These are phyloP conservation scores for Umbelopsis vinacea DNA, from an alignment of 192 early-diverging fungal species.

Conservation along the genomic window DNA sequence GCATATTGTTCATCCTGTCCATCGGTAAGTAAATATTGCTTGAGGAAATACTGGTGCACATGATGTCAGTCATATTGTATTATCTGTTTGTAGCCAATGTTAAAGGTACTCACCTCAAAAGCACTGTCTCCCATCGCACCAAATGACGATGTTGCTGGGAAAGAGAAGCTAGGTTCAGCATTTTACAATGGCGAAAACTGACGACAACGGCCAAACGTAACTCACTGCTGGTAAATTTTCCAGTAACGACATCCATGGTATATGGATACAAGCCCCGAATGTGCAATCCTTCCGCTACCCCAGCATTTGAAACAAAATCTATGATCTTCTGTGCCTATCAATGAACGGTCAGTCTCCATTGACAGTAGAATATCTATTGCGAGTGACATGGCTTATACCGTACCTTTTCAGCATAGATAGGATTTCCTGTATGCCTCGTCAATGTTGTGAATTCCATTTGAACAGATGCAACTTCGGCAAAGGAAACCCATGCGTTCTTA, in stretches of 20 bases:
- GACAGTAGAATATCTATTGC: not conserved
- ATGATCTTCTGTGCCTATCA: conserved; percentile 1
- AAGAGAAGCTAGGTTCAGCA: not conserved
- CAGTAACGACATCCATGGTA: conserved; percentile 44
- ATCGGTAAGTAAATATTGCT: conserved; percentile 49
- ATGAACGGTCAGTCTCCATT: not conserved
- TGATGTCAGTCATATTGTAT: too few species aligned
- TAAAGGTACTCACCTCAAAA: conserved; percentile 47
- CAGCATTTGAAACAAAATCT: conserved; percentile 3
- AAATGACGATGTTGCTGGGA: conserved; percentile 29
- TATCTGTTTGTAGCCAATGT: not conserved
- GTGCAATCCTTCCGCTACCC: conserved; percentile 27
- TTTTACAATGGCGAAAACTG: not conserved
- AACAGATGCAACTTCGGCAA: conserved; percentile 70
- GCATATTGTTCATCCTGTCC: conserved; percentile 16
- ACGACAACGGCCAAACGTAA: not conserved
- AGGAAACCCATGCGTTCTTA: conserved; percentile 1
- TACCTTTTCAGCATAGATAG: conserved; percentile 64
- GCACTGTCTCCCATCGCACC: conserved; percentile 53
- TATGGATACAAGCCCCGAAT: conserved; percentile 67
- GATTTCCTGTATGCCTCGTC: conserved; percentile 72
- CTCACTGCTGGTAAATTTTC: conserved; percentile 35
- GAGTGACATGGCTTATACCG: too few species aligned
- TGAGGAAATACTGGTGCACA: conserved; percentile 50
- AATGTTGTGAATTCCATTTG: conserved; percentile 87